These are phyloP conservation scores for Xylariaceae sp. DNA, from an alignment of 2,329 filamentous ascomycete species.

Conservation along the genomic window DNA sequence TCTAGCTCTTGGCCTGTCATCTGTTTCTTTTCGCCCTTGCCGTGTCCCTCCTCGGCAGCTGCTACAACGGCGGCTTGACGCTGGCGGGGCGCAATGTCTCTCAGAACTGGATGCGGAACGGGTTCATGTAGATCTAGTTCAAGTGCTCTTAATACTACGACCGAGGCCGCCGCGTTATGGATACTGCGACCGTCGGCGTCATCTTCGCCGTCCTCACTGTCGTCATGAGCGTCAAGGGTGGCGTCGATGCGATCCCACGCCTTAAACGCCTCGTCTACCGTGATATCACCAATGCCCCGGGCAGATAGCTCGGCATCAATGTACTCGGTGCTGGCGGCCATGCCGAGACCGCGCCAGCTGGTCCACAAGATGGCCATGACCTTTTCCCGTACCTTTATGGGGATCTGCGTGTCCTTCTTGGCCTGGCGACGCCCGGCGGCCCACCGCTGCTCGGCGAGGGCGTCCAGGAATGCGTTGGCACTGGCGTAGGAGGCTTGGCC, in stretches of 20 bases:
- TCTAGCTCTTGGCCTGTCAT: neutral
- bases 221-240: neutral
- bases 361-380: conserved; percentile 2
- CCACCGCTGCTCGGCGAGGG: neutral
- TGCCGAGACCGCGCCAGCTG: neutral
- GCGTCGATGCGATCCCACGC: conserved; percentile 1
- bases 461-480: neutral
- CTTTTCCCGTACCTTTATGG: neutral
- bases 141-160: conserved; percentile 1
- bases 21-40: neutral
- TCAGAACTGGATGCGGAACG: neutral
- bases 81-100: neutral
- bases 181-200: neutral
- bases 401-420: neutral
- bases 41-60: neutral
- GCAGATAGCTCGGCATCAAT: neutral
- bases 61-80: neutral
- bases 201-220: neutral
- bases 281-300: neutral
- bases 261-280: neutral
- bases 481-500: conserved; percentile 1
- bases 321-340: neutral
- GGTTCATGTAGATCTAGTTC: neutral
- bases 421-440: neutral
- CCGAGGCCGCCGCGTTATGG: too few species aligned